A percentile compares a stretch with the other conserved stretches of the same genome.
Evolutionary conservation across 2,329 filamentous ascomycete species (phyloP).

Genomic region (Aureobasidium sp.): DNA sequence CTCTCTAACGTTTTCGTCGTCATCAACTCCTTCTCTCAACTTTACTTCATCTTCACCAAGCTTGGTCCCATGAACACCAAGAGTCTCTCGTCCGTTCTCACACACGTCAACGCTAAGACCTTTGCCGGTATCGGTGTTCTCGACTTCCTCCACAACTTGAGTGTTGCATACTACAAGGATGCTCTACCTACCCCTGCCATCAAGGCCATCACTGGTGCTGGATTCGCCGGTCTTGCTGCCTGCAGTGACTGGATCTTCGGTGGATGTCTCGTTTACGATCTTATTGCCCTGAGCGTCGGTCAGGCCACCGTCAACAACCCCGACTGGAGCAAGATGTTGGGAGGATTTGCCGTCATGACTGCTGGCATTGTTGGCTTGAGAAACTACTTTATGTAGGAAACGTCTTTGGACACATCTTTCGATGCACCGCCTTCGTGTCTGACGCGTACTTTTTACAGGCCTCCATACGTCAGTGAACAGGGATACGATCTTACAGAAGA

Average conservation of each 20-base stretch:
- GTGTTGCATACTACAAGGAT: conserved; percentile 61
- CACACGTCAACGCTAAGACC: conserved; percentile 64
- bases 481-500: conserved; percentile 30
- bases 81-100: conserved; percentile 59
- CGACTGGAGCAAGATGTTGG: conserved; percentile 58
- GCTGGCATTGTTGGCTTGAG: conserved; percentile 60
- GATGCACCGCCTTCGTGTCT: not conserved
- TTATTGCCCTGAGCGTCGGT: conserved; percentile 60
- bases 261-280: conserved; percentile 64
- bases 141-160: conserved; percentile 65
- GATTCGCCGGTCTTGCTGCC: conserved; percentile 57
- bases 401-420: not conserved
- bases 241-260: conserved; percentile 68
- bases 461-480: conserved; percentile 33
- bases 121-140: conserved; percentile 68
- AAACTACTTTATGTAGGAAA: conserved; percentile 58
- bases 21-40: conserved; percentile 61
- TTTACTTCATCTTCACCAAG: conserved; percentile 58
- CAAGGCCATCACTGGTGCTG: conserved; percentile 60
- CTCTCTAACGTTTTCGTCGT: conserved; percentile 62
- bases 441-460: conserved; percentile 26
- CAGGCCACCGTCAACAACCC: conserved; percentile 55
- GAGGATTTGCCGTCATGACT: conserved; percentile 55
- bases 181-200: conserved; percentile 51
- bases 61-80: conserved; percentile 55